Base-by-base conservation (phyloP, 2,329 filamentous ascomycete genomes). In the Chalara sp. region DNA sequence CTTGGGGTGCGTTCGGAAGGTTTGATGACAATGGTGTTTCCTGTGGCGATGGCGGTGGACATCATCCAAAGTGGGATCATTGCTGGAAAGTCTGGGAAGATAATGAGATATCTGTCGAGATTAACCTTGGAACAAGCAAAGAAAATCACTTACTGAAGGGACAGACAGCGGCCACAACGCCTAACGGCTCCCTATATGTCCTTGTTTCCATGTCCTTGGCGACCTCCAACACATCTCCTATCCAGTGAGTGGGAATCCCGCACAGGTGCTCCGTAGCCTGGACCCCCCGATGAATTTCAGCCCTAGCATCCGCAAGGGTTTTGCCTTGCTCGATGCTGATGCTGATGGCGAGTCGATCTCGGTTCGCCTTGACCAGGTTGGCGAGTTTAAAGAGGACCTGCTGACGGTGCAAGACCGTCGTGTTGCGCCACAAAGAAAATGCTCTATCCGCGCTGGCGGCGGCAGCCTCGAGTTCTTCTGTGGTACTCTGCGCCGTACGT, bases 11-110 rank as follows among this genome's bases (percentile, higher is more conserved):
- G 82, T 73, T 93, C 88, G 1, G 88, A 92, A 7, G 88, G 88
- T 78, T 93, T 93, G 61, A 93, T 75, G 59, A 93, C 80, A 52
- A 90, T 75, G 11, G 87, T 91, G 74, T 93, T 93, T 47, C 88
- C 88, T n/a, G 86, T 89, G 31, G 91, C 80, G 42, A 87, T 88
- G 44, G 88, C 88, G 61, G 93, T 87, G 39, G 88, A 88, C 55
- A 93, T 90, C 54, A 81, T 89, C 88, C 88, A 93, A n/a, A 93
- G 76, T 3, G 88, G 89, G 67, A 93, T 93, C 88, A 93, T 93
- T 61, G 88, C 88, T 42, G 88, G 88, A 72, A 93, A 93, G 75
- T 93, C 84, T 88, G n/a, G n/a, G n/a, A n/a, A n/a, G n/a, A n/a
- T n/a, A n/a, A n/a, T 40, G 7, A n/a, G 32, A 54, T 48, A 10